Evolutionary conservation across 305 asterid genomes (phyloP), one percentile per base, ranked within the genome.

Genomic region (Fraxinus greggii): DNA sequence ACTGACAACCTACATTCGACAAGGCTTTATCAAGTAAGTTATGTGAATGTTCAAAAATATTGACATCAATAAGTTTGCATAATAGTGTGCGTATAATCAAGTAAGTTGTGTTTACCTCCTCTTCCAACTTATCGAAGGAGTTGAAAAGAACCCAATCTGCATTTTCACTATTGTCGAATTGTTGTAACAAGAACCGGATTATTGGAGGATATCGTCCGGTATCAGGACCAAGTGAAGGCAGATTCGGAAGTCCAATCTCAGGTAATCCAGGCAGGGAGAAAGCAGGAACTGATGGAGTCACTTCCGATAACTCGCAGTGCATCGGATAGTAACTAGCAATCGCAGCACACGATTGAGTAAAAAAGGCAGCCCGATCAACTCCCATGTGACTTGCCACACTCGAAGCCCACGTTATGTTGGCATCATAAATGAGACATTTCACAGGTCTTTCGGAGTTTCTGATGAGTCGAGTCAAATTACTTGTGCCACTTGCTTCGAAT

Each of bases 131-230:
- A 72, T 85, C 42, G 10, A 90, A 90, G 80, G 93, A 91, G 84
- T 90, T 90, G 87, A 91, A 89, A 67, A 91, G 90, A 85, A 91
- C 90, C 91, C 92, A 91, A 79, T 89, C 89, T 23, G 89, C 93
- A 63, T 89, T 86, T 77, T 81, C 86, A 76, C 86, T 84, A 79
- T 80, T 89, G 51, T 84, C 87, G 74, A 90, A 91, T 38, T 88
- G 89, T 1, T 81, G 82, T 78, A 90, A 84, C 28, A 90, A 82
- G 86, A 54, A 84, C 79, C 89, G 86, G 45, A 90, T 82, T 15
- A 91, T 42, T 12, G 92, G 92, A 19, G 92, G 84, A 73, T 74
- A 87, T 10, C 81, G 84, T 21, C 91, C 92, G 1, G 80, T 78
- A 77, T 79, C 74, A 79, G 91, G 84, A 59, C 95, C 93, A 7